Conservation (phyloP, 139 green algal genomes). For the Trebouxia sp. region DNA sequence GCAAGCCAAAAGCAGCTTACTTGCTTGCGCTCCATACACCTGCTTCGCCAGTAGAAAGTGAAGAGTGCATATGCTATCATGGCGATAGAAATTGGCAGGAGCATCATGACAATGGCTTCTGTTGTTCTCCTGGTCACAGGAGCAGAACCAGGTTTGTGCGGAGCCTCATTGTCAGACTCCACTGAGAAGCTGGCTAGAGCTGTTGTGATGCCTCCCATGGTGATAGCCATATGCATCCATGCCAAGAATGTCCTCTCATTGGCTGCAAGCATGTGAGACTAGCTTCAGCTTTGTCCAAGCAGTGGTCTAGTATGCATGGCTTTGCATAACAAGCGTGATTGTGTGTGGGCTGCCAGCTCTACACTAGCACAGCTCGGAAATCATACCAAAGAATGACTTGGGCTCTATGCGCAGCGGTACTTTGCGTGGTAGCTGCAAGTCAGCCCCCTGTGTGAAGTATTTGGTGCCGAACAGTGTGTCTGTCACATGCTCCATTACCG, state of each 20-base stretch:
- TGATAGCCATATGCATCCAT: slow-evolving; percentile 88
- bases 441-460: slow-evolving; percentile 54
- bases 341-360: too few species aligned
- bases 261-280: slow-evolving; percentile 52
- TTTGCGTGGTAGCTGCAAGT: slow-evolving; percentile 73
- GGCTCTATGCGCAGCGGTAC: slow-evolving; percentile 86
- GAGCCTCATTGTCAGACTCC: slow-evolving; percentile 23
- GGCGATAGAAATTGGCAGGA: slow-evolving; percentile 78
- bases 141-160: slow-evolving; percentile 30
- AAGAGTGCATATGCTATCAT: slow-evolving; percentile 80
- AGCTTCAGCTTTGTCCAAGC: background rate
- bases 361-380: too few species aligned
- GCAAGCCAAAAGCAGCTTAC: too few species aligned
- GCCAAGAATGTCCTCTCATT: slow-evolving; percentile 87
- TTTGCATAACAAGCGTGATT: too few species aligned
- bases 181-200: slow-evolving; percentile 68
- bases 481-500: background rate
- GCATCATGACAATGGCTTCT: slow-evolving; percentile 72
- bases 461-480: slow-evolving; percentile 47
- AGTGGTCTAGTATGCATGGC: too few species aligned
- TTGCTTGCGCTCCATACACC: slow-evolving; percentile 80
- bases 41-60: slow-evolving; percentile 75
- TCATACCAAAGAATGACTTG: slow-evolving; percentile 87
- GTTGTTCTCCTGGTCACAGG: slow-evolving; percentile 68
- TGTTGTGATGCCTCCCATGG: slow-evolving; percentile 79